Evolutionary conservation across 2,329 filamentous ascomycete genomes (phyloP), one percentile per base, ranked within the genome.

Genomic region (Coniochaeta ligniaria): DNA sequence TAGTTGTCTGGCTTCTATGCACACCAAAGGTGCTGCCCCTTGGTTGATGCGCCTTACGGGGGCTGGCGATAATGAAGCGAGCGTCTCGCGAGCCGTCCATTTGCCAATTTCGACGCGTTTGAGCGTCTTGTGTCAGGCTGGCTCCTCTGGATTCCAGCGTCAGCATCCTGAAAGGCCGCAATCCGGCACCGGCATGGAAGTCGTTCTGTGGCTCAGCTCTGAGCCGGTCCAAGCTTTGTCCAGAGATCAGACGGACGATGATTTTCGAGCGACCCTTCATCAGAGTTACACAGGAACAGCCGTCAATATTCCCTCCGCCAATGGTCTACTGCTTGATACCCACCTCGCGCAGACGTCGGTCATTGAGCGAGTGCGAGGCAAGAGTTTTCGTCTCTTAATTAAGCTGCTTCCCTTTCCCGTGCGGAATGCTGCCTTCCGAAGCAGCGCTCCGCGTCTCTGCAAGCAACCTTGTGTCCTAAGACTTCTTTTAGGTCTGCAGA

Each of bases 371-470:
- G n/a, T 31, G 47, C 16, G 9, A 52, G 22, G 24, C 11, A 28
- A 22, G 16, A 50, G 62, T 62, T 58, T 54, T 26, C 52, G 43
- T 57, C 52, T 36, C 9, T 58, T 26, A 59, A 60, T 60, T 45
- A 52, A 28, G 57, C 63, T 59, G 56, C 35, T 57, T 60, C 57
- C 38, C 59, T n/a, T 59, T 64, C 59, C 60, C 63, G 59, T 47
- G 60, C 66, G 65, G 66, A 65, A 66, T 60, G 28, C 60, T 31
- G 43, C 54, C 63, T 65, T 66, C 66, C 66, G 66, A 57, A 20
- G 43, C 43, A 47, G 50, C 59, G 58, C 59, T 61, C 38, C 14
- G 35, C 45, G 41, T 54, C 38, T 41, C 59, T 55, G 9, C 22
- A 17, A 22, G 43, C 11, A 31, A 26, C 47, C 24, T 36, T 52